Conservation (phyloP, 202 grass and related monocot genomes). For the Setaria italica region DNA sequence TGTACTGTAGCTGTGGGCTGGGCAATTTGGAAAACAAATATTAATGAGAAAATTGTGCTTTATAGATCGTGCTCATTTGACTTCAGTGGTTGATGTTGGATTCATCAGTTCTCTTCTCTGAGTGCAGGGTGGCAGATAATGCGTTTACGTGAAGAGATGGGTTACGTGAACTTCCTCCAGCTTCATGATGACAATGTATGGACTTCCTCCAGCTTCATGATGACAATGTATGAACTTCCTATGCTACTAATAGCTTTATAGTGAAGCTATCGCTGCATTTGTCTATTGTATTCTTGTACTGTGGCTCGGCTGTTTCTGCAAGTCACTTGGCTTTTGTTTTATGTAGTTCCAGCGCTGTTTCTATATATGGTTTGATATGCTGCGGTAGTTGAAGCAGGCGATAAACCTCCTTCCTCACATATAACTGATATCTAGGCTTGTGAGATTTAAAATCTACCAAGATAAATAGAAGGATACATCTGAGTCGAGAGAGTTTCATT, state of each 20-base stretch:
- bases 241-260: background rate
- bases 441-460: too few species aligned
- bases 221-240: background rate
- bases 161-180: background rate
- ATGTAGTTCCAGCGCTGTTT: background rate
- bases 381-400: too few species aligned
- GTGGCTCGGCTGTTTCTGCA: background rate
- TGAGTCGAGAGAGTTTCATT: too few species aligned
- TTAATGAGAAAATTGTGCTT: background rate
- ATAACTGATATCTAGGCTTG: too few species aligned
- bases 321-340: background rate
- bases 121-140: background rate
- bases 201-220: background rate
- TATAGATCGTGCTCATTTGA: background rate
- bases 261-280: background rate
- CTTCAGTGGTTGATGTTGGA: background rate
- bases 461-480: too few species aligned
- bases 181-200: background rate
- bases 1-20: too few species aligned
- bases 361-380: too few species aligned
- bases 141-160: background rate
- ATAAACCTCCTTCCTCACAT: too few species aligned
- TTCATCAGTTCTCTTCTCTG: background rate
- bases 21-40: background rate
- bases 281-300: background rate